Percentiles rank a stretch among this genome's conserved stretches.
Conservation (phyloP, 306 rosid species). For the Fragaria ananassa region DNA sequence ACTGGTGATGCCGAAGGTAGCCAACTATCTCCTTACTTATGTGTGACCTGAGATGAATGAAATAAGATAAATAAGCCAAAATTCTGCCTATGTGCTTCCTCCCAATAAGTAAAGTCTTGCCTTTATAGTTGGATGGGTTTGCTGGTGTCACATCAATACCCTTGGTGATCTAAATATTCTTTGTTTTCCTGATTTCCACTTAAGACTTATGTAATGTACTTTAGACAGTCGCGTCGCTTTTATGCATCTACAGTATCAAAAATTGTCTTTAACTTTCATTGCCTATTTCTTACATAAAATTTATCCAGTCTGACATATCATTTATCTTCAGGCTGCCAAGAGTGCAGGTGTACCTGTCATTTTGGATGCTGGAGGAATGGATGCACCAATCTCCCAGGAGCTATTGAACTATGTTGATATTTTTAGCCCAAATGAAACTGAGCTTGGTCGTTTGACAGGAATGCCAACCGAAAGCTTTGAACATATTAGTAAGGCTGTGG, state of each 20-base stretch:
- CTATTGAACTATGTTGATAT: slow-evolving; percentile 63
- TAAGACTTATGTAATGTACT: background rate
- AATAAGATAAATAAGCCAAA: background rate
- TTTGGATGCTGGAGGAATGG: slow-evolving; percentile 87
- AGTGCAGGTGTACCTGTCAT: slow-evolving; percentile 72
- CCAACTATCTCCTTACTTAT: background rate
- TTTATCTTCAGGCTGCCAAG: slow-evolving; percentile 66
- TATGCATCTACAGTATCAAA: background rate
- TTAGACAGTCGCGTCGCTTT: background rate
- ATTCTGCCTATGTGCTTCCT: background rate
- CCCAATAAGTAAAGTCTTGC: background rate
- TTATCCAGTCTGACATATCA: background rate
- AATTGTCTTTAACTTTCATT: background rate
- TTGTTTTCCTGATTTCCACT: background rate
- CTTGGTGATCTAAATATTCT: background rate
- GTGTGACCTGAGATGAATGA: background rate
- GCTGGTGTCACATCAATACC: background rate
- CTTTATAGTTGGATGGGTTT: background rate
- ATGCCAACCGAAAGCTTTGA: slow-evolving; percentile 65
- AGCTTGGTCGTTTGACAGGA: slow-evolving; percentile 73
- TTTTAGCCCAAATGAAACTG: slow-evolving; percentile 87
- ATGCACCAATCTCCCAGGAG: slow-evolving; percentile 64
- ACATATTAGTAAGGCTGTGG: slow-evolving; percentile 58
- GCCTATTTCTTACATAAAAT: background rate
- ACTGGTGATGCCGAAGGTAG: background rate